Base-by-base conservation (phyloP, 2,329 filamentous ascomycete species). In the Exophiala xenobiotica region DNA sequence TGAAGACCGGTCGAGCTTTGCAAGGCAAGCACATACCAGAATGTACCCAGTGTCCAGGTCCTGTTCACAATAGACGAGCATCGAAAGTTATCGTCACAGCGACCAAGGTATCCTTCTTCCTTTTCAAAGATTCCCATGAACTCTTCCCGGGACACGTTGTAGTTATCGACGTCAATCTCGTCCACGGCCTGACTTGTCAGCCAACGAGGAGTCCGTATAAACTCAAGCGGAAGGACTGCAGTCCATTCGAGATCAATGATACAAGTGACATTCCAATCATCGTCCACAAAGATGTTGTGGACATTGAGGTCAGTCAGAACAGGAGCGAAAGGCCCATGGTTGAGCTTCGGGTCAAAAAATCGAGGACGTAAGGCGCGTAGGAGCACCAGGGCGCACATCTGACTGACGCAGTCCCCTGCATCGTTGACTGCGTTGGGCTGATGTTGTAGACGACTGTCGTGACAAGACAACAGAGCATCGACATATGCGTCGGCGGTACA, bases 251-350 rank as follows among this genome's bases (percentile, higher is more conserved):
- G 50, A 43, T 65, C 62, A 3, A 65, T 53, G 1, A 65, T 22
- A 23, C 33, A 62, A 4, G 19, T 62, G 23, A 66, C 58, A 29
- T 66, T 51, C 64, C 64, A 66, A 1, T 63, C 23, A 1, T 56
- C 42, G 41, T 65, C 59, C 12, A 66, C 61, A 26, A 64, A 53
- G 4, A 67, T 62, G 26, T 68, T 67, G 49, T 67, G 68, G 39
- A 61, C 60, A 48, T 74, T 67, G 11, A 75, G 58, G 53, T 75
- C 71, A 6, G 69, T 73, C 7, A 74, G 63, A 1, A 45, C 60
- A 26, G 67, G 60, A 23, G 67, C 51, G 51, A 71, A 74, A 0
- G 68, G 68, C 1, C 69, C 69, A 19, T 63, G 48, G 9, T 64
- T 61, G 20, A 66, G 56, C 51, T 69, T 64, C 12, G 54, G n/a